Base-by-base conservation (phyloP, 2,329 filamentous ascomycete genomes). In the Periconia sp. region DNA sequence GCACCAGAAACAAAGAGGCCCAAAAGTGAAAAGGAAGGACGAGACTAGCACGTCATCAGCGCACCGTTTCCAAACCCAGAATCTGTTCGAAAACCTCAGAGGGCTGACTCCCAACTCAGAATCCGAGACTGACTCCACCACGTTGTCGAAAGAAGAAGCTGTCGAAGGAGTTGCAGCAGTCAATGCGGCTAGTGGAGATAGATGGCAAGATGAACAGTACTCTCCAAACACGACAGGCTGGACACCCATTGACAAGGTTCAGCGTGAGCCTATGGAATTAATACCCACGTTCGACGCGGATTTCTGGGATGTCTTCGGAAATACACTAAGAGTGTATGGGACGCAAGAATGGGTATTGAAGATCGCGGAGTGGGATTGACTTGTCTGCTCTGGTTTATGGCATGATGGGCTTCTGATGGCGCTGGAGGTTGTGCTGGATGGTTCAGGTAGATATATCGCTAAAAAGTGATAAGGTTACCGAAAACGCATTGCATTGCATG, bases 221-320 rank as follows among this genome's bases (percentile, higher is more conserved):
- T 43, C 52, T 2, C 56, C 54, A 15, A 49, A 63, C 16, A 48
- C 40, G 25, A 51, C 45, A 2, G 50, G 45, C 8, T 62, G 56
- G 57, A 51, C 56, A 0, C 48, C 60, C 2, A 49, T 63, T 11
- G 48, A 59, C 33, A 43, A 44, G 15, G 18, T 42, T 3, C 33
- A 53, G 33, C 50, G 66, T 4, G 33, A 44, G 11, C 41, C 66
- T 6, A 74, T 73, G 47, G 61, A 73, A 29, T 57, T 78, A 32
- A 78, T 86, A 47, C 82, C 83, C 6, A 60, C 69, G 1, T 78
- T 78, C 43, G 70, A 71, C 1, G 71, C 71, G 4, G 64, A 71
- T 12, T 84, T 85, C 56, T 86, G 83, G 83, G 56, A 66, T 4
- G 61, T 76, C 8, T 83, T 84, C 59, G 78, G 78, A 1, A 85